A percentile compares a stretch with the other conserved stretches of the same genome.
These are phyloP conservation scores for Collybiopsis confluens DNA, from an alignment of 768 basidiomycete genomes.

Conservation along the genomic window DNA sequence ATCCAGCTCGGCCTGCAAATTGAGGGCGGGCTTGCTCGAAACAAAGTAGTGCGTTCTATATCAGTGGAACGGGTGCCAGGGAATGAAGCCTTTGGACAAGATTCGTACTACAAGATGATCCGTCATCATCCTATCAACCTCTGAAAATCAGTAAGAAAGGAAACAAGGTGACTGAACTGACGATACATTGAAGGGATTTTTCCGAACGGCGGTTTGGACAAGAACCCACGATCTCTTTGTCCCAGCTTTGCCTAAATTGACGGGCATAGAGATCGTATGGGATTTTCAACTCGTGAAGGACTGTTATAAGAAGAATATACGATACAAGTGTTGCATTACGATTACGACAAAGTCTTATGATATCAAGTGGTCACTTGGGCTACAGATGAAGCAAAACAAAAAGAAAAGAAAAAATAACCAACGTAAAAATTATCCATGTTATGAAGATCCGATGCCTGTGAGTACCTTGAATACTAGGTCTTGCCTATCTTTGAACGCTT, in stretches of 20 bases:
- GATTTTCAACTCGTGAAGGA: constrained; percentile 43
- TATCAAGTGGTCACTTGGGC: neutral
- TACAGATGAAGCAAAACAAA: neutral
- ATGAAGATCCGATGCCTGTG: constrained; percentile 36
- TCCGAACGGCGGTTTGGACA: constrained; percentile 49
- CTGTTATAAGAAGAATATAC: constrained; percentile 31
- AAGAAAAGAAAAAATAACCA: neutral
- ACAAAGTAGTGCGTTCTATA: too few species aligned
- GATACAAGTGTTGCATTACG: too few species aligned
- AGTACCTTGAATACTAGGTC: constrained; percentile 67
- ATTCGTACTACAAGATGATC: constrained; percentile 61
- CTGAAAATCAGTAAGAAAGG: too few species aligned
- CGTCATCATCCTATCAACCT: constrained; percentile 47
- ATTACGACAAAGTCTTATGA: too few species aligned
- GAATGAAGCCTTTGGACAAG: too few species aligned
- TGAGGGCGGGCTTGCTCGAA: too few species aligned
- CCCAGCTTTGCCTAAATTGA: constrained; percentile 31
- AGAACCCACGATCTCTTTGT: constrained; percentile 33
- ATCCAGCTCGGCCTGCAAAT: too few species aligned
- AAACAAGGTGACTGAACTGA: too few species aligned
- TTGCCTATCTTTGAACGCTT: constrained; percentile 70
- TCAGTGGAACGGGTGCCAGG: too few species aligned
- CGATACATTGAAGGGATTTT: constrained; percentile 31
- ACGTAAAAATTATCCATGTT: neutral
- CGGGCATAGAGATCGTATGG: constrained; percentile 41